Base-by-base conservation (phyloP, 179 eudicot species). In the Silene noctiflora region DNA sequence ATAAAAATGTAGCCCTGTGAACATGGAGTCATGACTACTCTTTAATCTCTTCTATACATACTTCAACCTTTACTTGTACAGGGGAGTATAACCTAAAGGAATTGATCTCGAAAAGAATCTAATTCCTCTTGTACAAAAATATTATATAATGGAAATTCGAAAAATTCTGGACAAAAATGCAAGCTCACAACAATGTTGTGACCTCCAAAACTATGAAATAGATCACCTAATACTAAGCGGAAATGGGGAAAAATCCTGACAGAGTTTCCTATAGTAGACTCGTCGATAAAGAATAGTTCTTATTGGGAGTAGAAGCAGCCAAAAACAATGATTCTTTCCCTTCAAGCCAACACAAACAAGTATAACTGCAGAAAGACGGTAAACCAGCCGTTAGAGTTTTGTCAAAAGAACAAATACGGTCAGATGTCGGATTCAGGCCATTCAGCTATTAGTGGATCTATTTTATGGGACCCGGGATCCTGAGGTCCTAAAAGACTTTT, bases 251-350 rank as follows among this genome's bases (percentile, higher is more conserved):
- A 61, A 71, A 55, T 71, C 69, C 9, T n/a, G 44, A 44, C 67
- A 81, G 72, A 76, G 61, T 59, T 81, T 72, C 81, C 75, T 81
- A 78, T 48, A 39, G 27, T 74, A 35, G 69, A 79, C 82, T 68
- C 76, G 79, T 66, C 74, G 69, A 78, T n/a, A 46, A 65, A 48
- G 67, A 77, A 78, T 80, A 83, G 73, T 75, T 81, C 85, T 79
- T 83, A 86, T 74, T 60, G 84, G 85, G 88, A 88, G 82, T 88
- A 90, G 90, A 80, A 88, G 86, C 94, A 87, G 94, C 86, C 84
- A 82, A 87, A 90, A 87, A 83, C 67, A 84, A 87, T 82, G 91
- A 84, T 77, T 86, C 86, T 84, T 87, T 88, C 92, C 90, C 91
- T 78, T 76, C 77, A 81, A 81, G 85, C 77, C 76, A 53, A 81